These are phyloP conservation scores for Zymoseptoria ardabiliae DNA, from an alignment of 2,329 filamentous ascomycete species.

Conservation along the genomic window DNA sequence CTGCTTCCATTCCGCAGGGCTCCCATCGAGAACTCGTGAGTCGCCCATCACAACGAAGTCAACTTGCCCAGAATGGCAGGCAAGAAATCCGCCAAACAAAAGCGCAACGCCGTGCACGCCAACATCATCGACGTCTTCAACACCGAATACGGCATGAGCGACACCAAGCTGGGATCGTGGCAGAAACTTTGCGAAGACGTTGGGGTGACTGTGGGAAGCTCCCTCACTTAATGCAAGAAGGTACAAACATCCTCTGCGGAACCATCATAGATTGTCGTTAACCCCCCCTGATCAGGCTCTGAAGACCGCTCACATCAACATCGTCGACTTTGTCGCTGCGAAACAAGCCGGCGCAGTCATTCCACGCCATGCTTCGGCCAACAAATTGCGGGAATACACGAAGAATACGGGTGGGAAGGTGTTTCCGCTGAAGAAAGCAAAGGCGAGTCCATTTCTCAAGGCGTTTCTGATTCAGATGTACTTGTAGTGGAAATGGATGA, in stretches of 20 bases:
- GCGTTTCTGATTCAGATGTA: slow-evolving; percentile 12
- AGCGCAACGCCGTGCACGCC: neutral
- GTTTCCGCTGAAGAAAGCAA: slow-evolving; percentile 16
- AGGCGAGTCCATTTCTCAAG: slow-evolving; percentile 12
- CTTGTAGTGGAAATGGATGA: neutral
- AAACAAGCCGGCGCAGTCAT: slow-evolving; percentile 2
- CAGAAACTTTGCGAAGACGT: slow-evolving; percentile 17
- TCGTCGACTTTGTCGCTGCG: slow-evolving; percentile 14
- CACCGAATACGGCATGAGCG: slow-evolving; percentile 3
- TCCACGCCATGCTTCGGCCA: slow-evolving; percentile 3
- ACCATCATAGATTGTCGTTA: neutral
- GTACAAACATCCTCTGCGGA: slow-evolving; percentile 1
- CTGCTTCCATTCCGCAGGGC: neutral
- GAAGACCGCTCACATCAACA: slow-evolving; percentile 12
- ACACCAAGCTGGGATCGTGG: slow-evolving; percentile 3
- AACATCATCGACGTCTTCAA: slow-evolving; percentile 6
- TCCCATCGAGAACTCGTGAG: too few relatives aligned
- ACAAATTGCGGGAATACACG: slow-evolving; percentile 13
- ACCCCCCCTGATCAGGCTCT: slow-evolving; percentile 6
- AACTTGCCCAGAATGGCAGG: neutral
- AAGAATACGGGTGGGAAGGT: slow-evolving; percentile 2
- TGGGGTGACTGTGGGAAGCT: slow-evolving; percentile 5
- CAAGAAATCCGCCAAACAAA: neutral
- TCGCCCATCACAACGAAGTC: neutral
- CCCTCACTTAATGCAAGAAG: slow-evolving; percentile 19